Base-by-base conservation (phyloP, 2,329 filamentous ascomycete genomes). In the Talaromyces piceae region DNA sequence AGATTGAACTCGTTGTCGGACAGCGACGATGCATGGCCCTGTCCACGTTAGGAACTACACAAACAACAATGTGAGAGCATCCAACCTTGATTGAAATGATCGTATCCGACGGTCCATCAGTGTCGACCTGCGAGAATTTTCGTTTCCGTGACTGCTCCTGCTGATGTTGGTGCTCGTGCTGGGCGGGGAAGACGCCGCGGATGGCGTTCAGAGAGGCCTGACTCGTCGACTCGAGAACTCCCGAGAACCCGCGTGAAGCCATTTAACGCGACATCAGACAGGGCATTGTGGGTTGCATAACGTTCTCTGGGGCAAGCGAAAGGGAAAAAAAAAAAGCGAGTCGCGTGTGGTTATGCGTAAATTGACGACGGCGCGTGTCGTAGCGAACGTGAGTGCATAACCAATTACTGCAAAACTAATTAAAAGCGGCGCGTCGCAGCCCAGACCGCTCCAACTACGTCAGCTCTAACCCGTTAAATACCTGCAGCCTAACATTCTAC, bases 1-100 rank as follows among this genome's bases (percentile, higher is more conserved):
- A 73, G 59, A 16, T 61, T 61, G 33, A 67, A 61, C 2, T 63
- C 61, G 30, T 66, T 62, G 31, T 68, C 63, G 18, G 64, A 65
- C 52, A 65, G 55, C 27, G 69, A 68, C 23, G 63, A 61, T 18
- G 62, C 59, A 45, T 66, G 65, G 50, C 68, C 63, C 70, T 72
- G 20, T 37, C 22, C 12, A 3, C 6, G 46, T 41, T 18, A 47
- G 31, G 13, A 23, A 39, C 9, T 4, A 8, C 3, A 3, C 22
- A 23, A 13, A 23, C 8, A 3, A 9, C 5, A 9, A 37, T 7
- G 1, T 6, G 1, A 23, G 8, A 6, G 16, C 3, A 59, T n/a
- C 63, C 43, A 39, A 71, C 68, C 55, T 61, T 58, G 44, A 71
- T 69, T 5, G 61, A 58, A 27, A 61, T 53, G 18, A 50, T 33